phyloP scores from a whole-genome alignment of 345 rosid genomes.

The Eucalyptus victrix region DNA sequence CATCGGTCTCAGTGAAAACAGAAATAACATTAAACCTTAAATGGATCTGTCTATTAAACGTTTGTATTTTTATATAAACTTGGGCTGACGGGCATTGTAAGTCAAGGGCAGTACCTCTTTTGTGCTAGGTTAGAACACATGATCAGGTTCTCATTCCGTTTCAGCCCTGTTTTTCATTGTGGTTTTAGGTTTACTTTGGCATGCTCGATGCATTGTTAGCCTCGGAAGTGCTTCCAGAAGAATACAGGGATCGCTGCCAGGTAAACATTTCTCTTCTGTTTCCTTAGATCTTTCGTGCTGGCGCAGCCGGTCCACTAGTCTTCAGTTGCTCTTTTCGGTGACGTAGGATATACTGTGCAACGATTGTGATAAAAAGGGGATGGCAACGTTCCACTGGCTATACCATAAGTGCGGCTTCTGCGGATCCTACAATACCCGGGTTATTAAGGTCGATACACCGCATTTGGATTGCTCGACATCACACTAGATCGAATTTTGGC shows the following conservation, averaged over 20 bases:
- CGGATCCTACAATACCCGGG: slow-evolving; percentile 56
- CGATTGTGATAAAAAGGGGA: slow-evolving; percentile 63
- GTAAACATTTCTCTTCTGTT: slow-evolving; percentile 9
- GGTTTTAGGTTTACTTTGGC: slow-evolving; percentile 83
- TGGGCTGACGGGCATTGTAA: neutral
- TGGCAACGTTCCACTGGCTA: slow-evolving; percentile 58
- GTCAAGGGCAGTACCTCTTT: neutral
- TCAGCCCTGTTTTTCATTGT: neutral
- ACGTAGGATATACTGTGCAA: slow-evolving; percentile 57
- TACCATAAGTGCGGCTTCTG: slow-evolving; percentile 61
- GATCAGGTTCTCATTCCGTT: neutral
- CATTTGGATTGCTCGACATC: neutral
- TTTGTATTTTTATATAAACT: neutral
- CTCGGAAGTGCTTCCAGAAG: slow-evolving; percentile 83
- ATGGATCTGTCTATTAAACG: neutral
- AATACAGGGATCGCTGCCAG: slow-evolving; percentile 64
- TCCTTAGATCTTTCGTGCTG: neutral
- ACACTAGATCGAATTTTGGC: neutral
- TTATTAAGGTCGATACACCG: neutral
- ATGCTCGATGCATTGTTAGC: slow-evolving; percentile 91
- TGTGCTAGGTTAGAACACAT: neutral
- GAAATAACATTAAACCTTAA: neutral
- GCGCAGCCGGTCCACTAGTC: neutral
- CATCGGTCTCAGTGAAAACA: neutral
- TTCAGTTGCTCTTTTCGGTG: neutral